Evolutionary conservation across 192 early-diverging fungal genomes (phyloP).

Genomic region (Geranomyces michiganensis): DNA sequence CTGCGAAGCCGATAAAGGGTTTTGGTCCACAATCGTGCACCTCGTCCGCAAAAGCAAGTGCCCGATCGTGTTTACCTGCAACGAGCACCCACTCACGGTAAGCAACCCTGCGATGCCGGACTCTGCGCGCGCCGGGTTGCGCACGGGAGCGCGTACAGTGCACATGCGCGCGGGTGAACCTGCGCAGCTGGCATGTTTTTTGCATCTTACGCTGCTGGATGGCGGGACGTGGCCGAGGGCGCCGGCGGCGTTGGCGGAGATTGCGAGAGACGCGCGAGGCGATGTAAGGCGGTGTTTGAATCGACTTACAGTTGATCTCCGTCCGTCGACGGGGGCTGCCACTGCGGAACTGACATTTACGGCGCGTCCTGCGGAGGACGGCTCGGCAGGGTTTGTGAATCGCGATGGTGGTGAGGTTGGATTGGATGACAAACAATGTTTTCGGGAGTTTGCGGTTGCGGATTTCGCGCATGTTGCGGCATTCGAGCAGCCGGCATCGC

Average conservation of each 20-base stretch:
- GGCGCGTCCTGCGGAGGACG: too few relatives aligned
- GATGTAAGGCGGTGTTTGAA: slow-evolving; percentile 5
- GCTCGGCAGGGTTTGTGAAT: too few relatives aligned
- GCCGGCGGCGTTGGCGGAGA: background rate
- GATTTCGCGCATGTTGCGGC: too few relatives aligned
- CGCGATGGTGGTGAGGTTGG: too few relatives aligned
- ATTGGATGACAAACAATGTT: too few relatives aligned
- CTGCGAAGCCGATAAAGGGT: slow-evolving; percentile 79
- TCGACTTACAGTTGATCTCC: background rate
- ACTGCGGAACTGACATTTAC: too few relatives aligned
- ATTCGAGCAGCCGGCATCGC: too few relatives aligned
- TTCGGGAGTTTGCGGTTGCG: too few relatives aligned
- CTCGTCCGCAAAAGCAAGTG: slow-evolving; percentile 72
- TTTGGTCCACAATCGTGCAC: slow-evolving; percentile 72
- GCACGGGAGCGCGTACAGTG: background rate
- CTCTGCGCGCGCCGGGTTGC: background rate
- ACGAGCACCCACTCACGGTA: slow-evolving; percentile 10
- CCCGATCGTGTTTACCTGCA: slow-evolving; percentile 84
- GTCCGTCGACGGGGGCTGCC: too few relatives aligned
- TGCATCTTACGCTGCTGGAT: slow-evolving; percentile 4
- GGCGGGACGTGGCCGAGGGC: background rate
- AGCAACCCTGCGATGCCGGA: slow-evolving; percentile 11
- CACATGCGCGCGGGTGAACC: background rate
- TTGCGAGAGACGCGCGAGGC: background rate
- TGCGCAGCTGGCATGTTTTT: slow-evolving; percentile 6